Evolutionary conservation across 2,329 filamentous ascomycete species (phyloP), one percentile per base, ranked within the genome.

Genomic region (Penicillium sp.): DNA sequence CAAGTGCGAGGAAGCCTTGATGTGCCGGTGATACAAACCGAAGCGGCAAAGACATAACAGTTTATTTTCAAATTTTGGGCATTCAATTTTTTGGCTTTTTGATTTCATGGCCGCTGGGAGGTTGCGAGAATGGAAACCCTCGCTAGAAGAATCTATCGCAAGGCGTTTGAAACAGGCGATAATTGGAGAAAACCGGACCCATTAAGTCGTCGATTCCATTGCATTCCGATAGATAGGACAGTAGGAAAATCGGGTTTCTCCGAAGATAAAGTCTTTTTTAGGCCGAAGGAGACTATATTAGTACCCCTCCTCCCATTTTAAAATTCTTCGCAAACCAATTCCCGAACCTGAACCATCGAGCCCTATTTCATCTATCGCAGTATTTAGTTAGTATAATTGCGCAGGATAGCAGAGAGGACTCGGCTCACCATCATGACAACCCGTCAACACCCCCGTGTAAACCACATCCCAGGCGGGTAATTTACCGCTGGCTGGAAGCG

Each of bases 401-500:
- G 38, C 35, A 41, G 4, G 22, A 14, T 4, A 18, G 16, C 3
- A 34, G 10, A 29, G 14, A 26, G 2, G n/a, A 40, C 11, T 9
- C 8, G 14, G 44, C 58, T 52, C 49, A 63, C 59, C 58, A 61
- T 62, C 56, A 61, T 54, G 50, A 59, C 54, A 56, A 55, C 54
- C 54, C 54, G 47, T 56, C 51, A 51, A 56, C 60, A 63, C 66
- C 47, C 42, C 50, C 47, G 58, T 61, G 56, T 42, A 62, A 50
- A 36, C 44, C 53, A 51, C 47, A 49, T 50, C 47, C 26, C 51
- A 55, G 46, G 40, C 49, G 40, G 51, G 40, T 43, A 34, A 55
- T 65, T 69, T 73, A 74, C 54, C 72, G 71, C 69, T 82, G 80
- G 65, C 78, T 69, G 66, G 69, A 75, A 60, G 82, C 86, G 77